phyloP scores from a whole-genome alignment of 163 green algal species.

The Coccomyxa subellipsoidea region DNA sequence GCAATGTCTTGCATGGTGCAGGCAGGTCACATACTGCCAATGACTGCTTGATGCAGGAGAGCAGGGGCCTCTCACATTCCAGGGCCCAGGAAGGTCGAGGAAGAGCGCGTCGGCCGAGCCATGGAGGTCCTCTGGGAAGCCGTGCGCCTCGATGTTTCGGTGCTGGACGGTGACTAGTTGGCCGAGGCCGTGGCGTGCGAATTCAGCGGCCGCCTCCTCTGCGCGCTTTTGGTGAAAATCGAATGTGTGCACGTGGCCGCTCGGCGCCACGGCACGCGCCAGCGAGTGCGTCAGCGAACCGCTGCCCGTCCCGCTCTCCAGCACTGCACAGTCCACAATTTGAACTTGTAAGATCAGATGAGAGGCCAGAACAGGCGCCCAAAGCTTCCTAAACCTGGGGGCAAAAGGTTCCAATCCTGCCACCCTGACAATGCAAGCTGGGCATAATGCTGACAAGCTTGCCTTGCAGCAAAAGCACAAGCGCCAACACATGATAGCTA shows the following conservation, averaged over 20 bases:
- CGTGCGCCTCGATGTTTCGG: constrained; percentile 83
- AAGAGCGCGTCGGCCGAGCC: constrained; percentile 85
- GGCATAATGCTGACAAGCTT: too few species aligned
- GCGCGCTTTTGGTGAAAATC: constrained; percentile 85
- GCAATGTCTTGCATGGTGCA: not conserved
- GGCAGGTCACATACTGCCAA: too few species aligned
- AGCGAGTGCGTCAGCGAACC: constrained; percentile 90
- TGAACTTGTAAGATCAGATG: too few species aligned
- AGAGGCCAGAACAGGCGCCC: too few species aligned
- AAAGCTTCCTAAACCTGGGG: too few species aligned
- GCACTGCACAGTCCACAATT: constrained; percentile 55
- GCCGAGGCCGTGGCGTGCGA: constrained; percentile 51
- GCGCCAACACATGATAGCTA: too few species aligned
- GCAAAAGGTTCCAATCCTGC: too few species aligned
- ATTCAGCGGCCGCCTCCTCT: constrained; percentile 59
- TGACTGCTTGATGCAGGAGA: not conserved
- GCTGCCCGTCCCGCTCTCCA: constrained; percentile 94
- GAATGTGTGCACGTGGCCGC: constrained; percentile 90
- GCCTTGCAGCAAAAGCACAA: too few species aligned
- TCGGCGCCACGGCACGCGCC: constrained; percentile 79
- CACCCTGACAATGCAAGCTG: too few species aligned
- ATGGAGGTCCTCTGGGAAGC: constrained; percentile 80
- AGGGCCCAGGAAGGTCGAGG: constrained; percentile 93
- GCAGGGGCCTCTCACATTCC: constrained; percentile 43
- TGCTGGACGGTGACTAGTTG: constrained; percentile 52